phyloP scores from a whole-genome alignment of 2,329 filamentous ascomycete genomes.

The Penicillium oxalicum region DNA sequence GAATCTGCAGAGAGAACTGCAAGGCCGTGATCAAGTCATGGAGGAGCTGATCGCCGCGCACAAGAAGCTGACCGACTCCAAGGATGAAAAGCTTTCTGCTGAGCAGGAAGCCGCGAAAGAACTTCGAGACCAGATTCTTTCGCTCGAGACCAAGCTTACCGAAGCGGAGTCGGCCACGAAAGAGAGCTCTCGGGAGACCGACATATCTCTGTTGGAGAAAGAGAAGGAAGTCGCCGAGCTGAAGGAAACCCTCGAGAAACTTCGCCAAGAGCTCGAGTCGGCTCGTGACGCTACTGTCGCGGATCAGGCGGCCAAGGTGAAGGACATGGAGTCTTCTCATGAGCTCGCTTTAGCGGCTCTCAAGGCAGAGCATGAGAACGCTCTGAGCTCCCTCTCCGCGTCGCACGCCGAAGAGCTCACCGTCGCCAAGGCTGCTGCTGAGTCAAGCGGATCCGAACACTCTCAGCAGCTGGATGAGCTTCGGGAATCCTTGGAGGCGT shows the following conservation, averaged over 20 bases:
- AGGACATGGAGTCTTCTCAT: conserved; percentile 26
- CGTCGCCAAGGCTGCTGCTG: conserved; percentile 26
- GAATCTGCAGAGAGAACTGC: conserved; percentile 29
- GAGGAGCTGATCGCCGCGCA: conserved; percentile 37
- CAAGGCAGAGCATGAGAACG: conserved; percentile 26
- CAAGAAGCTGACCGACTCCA: conserved; percentile 29
- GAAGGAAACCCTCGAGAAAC: conserved; percentile 27
- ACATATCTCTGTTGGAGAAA: conserved; percentile 30
- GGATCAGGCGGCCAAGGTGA: conserved; percentile 20
- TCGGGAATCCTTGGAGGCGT: conserved; percentile 28
- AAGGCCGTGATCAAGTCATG: conserved; percentile 33
- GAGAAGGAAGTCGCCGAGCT: conserved; percentile 32
- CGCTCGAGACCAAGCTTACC: conserved; percentile 32
- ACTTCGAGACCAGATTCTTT: conserved; percentile 32
- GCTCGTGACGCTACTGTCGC: conserved; percentile 17
- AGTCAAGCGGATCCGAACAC: conserved; percentile 26
- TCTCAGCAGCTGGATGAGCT: conserved; percentile 31
- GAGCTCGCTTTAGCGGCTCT: conserved; percentile 25
- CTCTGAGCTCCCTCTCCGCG: conserved; percentile 21
- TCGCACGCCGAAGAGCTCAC: conserved; percentile 32
- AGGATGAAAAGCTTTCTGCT: conserved; percentile 32
- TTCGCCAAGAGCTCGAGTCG: conserved; percentile 31
- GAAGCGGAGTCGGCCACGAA: conserved; percentile 26
- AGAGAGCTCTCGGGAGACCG: conserved; percentile 21
- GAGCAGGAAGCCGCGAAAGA: conserved; percentile 30